Conservation (phyloP, 345 rosid species). For the Pelargonium nanum region DNA sequence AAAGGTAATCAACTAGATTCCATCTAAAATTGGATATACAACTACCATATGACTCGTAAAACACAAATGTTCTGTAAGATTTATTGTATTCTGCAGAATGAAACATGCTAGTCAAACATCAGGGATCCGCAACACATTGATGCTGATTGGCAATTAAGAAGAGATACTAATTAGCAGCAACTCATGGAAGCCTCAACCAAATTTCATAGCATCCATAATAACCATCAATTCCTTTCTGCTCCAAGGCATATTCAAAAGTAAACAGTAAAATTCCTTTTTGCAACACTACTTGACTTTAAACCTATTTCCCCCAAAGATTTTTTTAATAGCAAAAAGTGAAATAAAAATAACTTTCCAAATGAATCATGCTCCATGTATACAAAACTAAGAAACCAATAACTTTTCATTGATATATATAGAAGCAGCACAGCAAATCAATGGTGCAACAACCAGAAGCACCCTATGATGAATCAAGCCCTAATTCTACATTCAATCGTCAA, state of each 20-base stretch:
- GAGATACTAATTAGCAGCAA: too few relatives aligned
- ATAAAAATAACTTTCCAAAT: background rate
- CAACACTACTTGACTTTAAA: background rate
- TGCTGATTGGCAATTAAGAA: too few relatives aligned
- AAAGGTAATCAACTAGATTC: background rate
- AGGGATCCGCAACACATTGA: background rate
- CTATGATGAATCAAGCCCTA: background rate
- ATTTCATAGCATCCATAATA: background rate
- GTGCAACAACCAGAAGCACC: too few relatives aligned
- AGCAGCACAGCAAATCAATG: background rate
- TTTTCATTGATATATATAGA: too few relatives aligned
- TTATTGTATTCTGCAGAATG: background rate
- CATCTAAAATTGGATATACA: background rate
- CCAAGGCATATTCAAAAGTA: background rate
- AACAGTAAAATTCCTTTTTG: background rate
- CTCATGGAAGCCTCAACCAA: background rate
- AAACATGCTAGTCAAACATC: background rate
- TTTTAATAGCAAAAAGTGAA: too few relatives aligned
- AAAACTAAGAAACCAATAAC: background rate
- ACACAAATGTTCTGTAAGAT: background rate
- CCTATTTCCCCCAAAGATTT: too few relatives aligned
- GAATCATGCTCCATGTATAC: background rate
- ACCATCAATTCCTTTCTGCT: background rate
- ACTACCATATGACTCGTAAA: background rate
- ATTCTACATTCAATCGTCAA: background rate